Percentiles rank a stretch among this genome's conserved stretches.
These are phyloP conservation scores for Globisporangium spiculum DNA, from an alignment of 352 stramenopile genomes.

Conservation along the genomic window DNA sequence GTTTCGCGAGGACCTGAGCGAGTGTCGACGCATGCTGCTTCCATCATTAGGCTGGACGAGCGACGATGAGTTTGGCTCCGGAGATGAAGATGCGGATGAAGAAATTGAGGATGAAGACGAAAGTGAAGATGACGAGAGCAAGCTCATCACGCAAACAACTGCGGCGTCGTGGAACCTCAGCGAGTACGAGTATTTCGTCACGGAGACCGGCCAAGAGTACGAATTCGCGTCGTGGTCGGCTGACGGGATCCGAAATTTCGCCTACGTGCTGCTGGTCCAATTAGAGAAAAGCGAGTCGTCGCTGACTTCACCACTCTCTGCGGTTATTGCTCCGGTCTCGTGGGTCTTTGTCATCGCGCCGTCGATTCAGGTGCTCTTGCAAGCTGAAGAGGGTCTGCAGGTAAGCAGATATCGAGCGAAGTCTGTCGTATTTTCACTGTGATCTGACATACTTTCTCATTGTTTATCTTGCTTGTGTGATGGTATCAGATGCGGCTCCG, in stretches of 20 bases:
- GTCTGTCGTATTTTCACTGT: not conserved
- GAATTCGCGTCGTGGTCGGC: slow-evolving; percentile 59
- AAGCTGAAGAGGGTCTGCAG: slow-evolving; percentile 26
- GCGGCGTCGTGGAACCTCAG: slow-evolving; percentile 28
- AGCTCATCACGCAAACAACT: slow-evolving; percentile 35
- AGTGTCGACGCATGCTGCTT: slow-evolving; percentile 36
- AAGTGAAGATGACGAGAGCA: slow-evolving; percentile 25
- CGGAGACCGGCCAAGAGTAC: slow-evolving; percentile 44
- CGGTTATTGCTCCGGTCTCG: slow-evolving; percentile 36
- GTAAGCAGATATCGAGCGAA: slow-evolving; percentile 13
- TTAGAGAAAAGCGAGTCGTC: not conserved
- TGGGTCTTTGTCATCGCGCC: slow-evolving; percentile 45
- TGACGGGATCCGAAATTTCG: slow-evolving; percentile 39
- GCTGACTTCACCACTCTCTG: slow-evolving; percentile 1
- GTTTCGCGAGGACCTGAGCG: slow-evolving; percentile 51
- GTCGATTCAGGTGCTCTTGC: slow-evolving; percentile 39
- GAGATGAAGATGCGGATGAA: slow-evolving; percentile 20
- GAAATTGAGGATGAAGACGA: slow-evolving; percentile 18
- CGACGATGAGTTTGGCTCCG: slow-evolving; percentile 24
- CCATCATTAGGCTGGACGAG: slow-evolving; percentile 21
- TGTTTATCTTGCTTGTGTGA: not conserved
- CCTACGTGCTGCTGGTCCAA: slow-evolving; percentile 29
- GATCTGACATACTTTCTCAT: not conserved
- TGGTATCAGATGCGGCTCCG: slow-evolving; percentile 2
- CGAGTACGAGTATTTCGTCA: slow-evolving; percentile 53